phyloP scores from a whole-genome alignment of 129 eudicot genomes.

The Flaveria sonorensis region DNA sequence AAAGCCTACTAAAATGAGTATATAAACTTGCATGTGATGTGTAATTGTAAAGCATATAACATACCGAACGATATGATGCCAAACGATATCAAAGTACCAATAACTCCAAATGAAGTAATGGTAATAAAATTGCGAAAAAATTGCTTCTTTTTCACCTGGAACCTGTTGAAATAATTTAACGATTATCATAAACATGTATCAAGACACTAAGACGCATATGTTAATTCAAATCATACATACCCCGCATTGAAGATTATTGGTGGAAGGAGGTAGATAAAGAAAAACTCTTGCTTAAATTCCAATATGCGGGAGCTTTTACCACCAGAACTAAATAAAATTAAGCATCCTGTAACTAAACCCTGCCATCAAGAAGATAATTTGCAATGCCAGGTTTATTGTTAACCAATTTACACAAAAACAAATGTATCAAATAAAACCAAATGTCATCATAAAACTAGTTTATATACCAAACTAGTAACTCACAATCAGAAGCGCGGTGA shows the following conservation, averaged over 20 bases:
- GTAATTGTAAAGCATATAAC: slow-evolving; percentile 10
- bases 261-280: slow-evolving; percentile 86
- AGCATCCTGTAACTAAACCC: slow-evolving; percentile 66
- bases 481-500: slow-evolving; percentile 66
- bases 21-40: neutral
- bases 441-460: neutral
- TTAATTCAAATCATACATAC: slow-evolving; percentile 34
- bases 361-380: slow-evolving; percentile 26
- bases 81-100: slow-evolving; percentile 86
- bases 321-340: slow-evolving; percentile 48
- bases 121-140: slow-evolving; percentile 74
- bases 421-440: neutral
- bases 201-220: slow-evolving; percentile 2
- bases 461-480: slow-evolving; percentile 26
- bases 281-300: slow-evolving; percentile 66
- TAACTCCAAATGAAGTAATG: slow-evolving; percentile 67
- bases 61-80: slow-evolving; percentile 69
- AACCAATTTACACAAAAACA: neutral
- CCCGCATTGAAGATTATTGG: slow-evolving; percentile 98
- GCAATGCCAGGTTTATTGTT: neutral
- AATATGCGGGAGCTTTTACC: slow-evolving; percentile 60
- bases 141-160: slow-evolving; percentile 83
- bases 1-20: neutral
- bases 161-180: slow-evolving; percentile 43
- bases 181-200: neutral